Evolutionary conservation across 108 stramenopile genomes (phyloP).

Genomic region (Cyclotella sp.): DNA sequence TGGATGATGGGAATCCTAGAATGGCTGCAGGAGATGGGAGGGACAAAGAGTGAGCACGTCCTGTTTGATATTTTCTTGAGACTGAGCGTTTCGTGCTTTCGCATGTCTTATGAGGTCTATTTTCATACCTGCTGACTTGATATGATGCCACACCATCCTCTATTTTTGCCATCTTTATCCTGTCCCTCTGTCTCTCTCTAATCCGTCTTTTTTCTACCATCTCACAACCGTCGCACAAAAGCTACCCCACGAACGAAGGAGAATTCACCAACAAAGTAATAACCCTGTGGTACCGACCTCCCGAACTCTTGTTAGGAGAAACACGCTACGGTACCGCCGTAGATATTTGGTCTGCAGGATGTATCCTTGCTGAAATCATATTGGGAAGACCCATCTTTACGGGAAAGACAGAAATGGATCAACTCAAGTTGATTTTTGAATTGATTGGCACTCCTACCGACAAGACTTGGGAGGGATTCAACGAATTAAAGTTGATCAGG

Average conservation of each 20-base stretch:
- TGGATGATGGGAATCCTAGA: constrained; percentile 39
- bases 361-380: constrained; percentile 94
- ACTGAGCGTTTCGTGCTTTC: too few relatives aligned
- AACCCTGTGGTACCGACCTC: constrained; percentile 93
- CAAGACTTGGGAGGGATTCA: constrained; percentile 73
- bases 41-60: not conserved
- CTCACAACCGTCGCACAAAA: not conserved
- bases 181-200: not conserved
- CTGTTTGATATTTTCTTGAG: not conserved
- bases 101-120: too few relatives aligned
- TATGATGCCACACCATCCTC: not conserved
- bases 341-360: constrained; percentile 98
- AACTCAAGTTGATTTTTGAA: constrained; percentile 85
- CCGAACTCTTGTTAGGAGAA: constrained; percentile 90
- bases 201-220: not conserved
- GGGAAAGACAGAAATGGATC: constrained; percentile 93
- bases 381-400: constrained; percentile 93
- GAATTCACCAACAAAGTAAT: constrained; percentile 71
- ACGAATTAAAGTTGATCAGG: constrained; percentile 65
- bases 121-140: too few relatives aligned
- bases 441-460: constrained; percentile 79
- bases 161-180: not conserved
- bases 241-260: constrained; percentile 26
- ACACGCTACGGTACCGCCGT: constrained; percentile 81
- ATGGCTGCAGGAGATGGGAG: constrained; percentile 2